phyloP scores from a whole-genome alignment of 495 filamentous ascomycete genomes.

The Glonium stellatum region DNA sequence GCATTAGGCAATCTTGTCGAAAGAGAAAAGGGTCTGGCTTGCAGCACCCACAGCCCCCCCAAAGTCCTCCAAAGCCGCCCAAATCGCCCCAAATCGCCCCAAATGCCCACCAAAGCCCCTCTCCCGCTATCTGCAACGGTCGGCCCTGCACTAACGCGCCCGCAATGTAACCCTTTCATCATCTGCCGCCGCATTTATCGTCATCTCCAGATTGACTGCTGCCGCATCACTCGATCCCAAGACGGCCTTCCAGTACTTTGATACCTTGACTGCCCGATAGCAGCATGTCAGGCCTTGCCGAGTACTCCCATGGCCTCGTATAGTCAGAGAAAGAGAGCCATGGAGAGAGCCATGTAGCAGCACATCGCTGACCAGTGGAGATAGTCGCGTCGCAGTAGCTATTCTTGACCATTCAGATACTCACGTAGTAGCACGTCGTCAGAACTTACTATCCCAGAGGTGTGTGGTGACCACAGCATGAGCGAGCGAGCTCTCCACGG shows the following conservation, averaged over 20 bases:
- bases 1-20: not conserved
- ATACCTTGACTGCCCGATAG: not conserved
- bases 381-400: not conserved
- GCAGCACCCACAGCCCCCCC: not conserved
- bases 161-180: constrained; percentile 4
- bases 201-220: not conserved
- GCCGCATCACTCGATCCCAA: constrained; percentile 1
- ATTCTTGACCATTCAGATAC: not conserved
- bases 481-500: not conserved
- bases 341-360: constrained; percentile 1
- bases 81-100: too few species aligned
- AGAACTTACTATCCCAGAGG: not conserved
- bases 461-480: constrained; percentile 4
- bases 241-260: too few species aligned
- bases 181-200: not conserved
- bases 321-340: not conserved
- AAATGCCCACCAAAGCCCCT: not conserved
- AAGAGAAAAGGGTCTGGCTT: not conserved
- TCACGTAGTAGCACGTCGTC: not conserved
- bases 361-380: not conserved
- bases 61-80: too few species aligned
- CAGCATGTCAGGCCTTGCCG: not conserved
- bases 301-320: too few species aligned
- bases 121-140: constrained; percentile 5
- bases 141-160: not conserved